phyloP scores from a whole-genome alignment of 441 rosid genomes.

The Populus hybrid region DNA sequence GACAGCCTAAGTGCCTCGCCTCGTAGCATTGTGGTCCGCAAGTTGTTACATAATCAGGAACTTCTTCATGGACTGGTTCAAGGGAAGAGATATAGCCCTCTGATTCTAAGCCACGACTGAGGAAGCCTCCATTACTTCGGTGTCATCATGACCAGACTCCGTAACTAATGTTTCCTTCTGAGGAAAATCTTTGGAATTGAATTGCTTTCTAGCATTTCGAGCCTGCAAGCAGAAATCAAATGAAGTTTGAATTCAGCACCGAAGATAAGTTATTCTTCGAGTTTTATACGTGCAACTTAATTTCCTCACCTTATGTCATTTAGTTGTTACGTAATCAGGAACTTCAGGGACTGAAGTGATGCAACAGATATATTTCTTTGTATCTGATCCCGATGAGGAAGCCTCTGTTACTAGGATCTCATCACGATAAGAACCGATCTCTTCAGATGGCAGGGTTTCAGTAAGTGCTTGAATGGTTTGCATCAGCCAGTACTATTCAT shows the following conservation, averaged over 20 bases:
- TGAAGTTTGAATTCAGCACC: too few relatives aligned
- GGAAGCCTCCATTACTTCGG: not conserved
- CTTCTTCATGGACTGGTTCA: not conserved
- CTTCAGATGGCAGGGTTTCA: conserved; percentile 9
- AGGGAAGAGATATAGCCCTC: not conserved
- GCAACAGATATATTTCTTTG: too few relatives aligned
- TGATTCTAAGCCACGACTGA: not conserved
- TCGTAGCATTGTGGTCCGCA: not conserved
- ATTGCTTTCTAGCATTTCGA: too few relatives aligned
- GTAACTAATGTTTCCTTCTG: too few relatives aligned
- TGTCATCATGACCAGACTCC: too few relatives aligned
- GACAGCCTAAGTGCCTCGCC: not conserved
- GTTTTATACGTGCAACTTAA: too few relatives aligned
- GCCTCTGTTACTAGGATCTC: not conserved
- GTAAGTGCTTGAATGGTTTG: conserved; percentile 8
- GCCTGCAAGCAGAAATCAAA: too few relatives aligned
- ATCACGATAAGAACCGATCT: not conserved
- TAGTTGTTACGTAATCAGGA: too few relatives aligned
- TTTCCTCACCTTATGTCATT: too few relatives aligned
- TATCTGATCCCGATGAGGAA: not conserved
- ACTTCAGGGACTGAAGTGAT: too few relatives aligned
- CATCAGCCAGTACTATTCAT: conserved; percentile 6
- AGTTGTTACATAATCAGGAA: not conserved
- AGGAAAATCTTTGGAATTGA: too few relatives aligned
- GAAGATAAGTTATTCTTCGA: too few relatives aligned